Conservation (phyloP, 495 filamentous ascomycete species). For the Tuber brumale region DNA sequence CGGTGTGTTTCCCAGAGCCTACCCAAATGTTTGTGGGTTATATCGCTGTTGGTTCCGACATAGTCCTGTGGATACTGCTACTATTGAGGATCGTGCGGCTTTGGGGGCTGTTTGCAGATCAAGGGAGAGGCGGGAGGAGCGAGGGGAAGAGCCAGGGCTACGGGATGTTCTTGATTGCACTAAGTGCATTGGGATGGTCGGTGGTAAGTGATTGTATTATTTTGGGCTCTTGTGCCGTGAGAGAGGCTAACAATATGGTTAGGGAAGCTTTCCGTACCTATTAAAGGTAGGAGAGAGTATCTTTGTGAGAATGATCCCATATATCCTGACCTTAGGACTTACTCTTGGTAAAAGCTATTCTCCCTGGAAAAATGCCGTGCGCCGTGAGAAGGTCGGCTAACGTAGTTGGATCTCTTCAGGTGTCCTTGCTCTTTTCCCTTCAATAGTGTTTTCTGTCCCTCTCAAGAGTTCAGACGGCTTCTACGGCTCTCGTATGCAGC, state of each 20-base stretch:
- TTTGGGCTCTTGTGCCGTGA: neutral
- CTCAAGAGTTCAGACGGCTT: conserved; percentile 8
- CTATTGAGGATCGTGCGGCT: conserved; percentile 26
- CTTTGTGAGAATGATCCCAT: conserved; percentile 31
- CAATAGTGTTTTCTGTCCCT: conserved; percentile 24
- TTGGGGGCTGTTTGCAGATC: conserved; percentile 27
- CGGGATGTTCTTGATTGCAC: conserved; percentile 31
- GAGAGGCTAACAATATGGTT: neutral
- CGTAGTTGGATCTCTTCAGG: conserved; percentile 1
- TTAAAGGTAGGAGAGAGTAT: conserved; percentile 34
- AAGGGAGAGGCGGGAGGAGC: conserved; percentile 19
- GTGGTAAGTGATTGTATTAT: conserved; percentile 23
- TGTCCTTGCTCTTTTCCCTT: conserved; percentile 29
- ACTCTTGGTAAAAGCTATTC: conserved; percentile 27
- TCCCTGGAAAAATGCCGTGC: neutral
- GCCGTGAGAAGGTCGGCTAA: neutral
- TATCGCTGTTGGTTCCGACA: conserved; percentile 28
- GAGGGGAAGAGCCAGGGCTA: conserved; percentile 33
- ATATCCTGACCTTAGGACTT: conserved; percentile 31
- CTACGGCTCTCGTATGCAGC: conserved; percentile 13
- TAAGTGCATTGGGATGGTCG: conserved; percentile 30
- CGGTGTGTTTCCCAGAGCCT: conserved; percentile 36
- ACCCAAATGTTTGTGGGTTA: conserved; percentile 21
- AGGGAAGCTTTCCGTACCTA: conserved; percentile 33
- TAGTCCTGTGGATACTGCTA: conserved; percentile 20